Conservation (phyloP, 352 stramenopile species). For the Globisporangium emineosum region DNA sequence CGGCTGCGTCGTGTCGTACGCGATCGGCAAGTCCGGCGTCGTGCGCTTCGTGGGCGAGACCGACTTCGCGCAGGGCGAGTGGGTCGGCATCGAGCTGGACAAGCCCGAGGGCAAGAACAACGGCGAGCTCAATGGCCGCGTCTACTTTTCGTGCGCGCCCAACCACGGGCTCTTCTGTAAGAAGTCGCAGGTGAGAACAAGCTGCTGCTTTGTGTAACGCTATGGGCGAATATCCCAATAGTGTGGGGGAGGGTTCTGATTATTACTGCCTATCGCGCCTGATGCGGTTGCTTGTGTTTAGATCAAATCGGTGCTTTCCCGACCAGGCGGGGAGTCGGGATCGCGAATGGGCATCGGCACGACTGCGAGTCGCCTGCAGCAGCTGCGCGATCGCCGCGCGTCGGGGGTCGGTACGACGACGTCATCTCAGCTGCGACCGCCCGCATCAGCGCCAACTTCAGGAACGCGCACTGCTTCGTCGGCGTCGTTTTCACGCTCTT, state of each 20-base stretch:
- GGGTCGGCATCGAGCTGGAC: slow-evolving; percentile 81
- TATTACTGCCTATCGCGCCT: not conserved
- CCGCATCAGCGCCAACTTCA: slow-evolving; percentile 13
- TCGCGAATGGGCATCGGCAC: slow-evolving; percentile 12
- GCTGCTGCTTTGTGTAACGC: not conserved
- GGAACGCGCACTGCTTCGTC: slow-evolving; percentile 6
- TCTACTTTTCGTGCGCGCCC: slow-evolving; percentile 75
- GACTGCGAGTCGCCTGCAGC: slow-evolving; percentile 28
- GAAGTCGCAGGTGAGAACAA: slow-evolving; percentile 25
- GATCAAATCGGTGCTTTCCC: slow-evolving; percentile 34
- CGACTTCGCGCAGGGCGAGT: slow-evolving; percentile 76
- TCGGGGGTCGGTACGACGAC: slow-evolving; percentile 23
- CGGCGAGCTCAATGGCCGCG: slow-evolving; percentile 73
- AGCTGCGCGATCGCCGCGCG: slow-evolving; percentile 25
- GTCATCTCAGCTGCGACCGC: slow-evolving; percentile 12
- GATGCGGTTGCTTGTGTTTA: slow-evolving; percentile 6
- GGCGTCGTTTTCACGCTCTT: slow-evolving; percentile 13
- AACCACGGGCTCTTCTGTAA: slow-evolving; percentile 80
- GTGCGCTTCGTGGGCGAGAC: slow-evolving; percentile 79
- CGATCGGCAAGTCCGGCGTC: slow-evolving; percentile 62
- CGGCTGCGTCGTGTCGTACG: slow-evolving; percentile 60
- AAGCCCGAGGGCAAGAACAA: slow-evolving; percentile 82
- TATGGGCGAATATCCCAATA: not conserved
- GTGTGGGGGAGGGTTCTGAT: too few relatives aligned
- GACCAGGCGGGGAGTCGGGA: slow-evolving; percentile 6